phyloP scores from a whole-genome alignment of 345 rosid genomes.

The Eucalyptus curtisii region DNA sequence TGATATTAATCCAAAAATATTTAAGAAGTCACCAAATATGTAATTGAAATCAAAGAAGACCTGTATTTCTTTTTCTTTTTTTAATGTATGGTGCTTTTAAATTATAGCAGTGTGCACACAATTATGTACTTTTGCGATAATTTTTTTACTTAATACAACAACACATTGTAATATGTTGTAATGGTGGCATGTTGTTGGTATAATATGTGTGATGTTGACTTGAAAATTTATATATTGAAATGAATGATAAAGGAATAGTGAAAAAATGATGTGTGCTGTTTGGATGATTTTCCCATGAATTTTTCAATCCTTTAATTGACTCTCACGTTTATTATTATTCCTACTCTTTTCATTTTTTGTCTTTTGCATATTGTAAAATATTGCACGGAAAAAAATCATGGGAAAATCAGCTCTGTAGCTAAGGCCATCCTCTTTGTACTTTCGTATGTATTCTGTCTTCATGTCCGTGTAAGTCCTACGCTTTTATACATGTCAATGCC shows the following conservation, averaged over 20 bases:
- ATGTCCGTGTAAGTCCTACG: not conserved
- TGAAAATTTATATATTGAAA: not conserved
- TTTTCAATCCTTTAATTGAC: not conserved
- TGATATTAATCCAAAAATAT: not conserved
- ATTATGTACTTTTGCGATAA: not conserved
- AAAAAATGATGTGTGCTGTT: not conserved
- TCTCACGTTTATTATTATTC: not conserved
- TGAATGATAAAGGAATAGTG: not conserved
- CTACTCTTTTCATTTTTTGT: not conserved
- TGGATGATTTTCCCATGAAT: not conserved
- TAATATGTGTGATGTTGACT: not conserved
- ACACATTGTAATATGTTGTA: not conserved
- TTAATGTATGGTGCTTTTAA: too few relatives aligned
- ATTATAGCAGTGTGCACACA: not conserved
- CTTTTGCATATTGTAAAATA: not conserved
- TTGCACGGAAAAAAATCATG: not conserved
- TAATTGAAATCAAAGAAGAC: not conserved
- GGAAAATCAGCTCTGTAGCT: not conserved
- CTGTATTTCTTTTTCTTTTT: too few relatives aligned
- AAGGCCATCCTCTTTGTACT: not conserved
- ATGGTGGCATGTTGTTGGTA: not conserved
- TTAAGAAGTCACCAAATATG: not conserved
- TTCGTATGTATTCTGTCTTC: not conserved
- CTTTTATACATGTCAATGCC: not conserved
- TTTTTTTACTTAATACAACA: not conserved